Conservation (phyloP, 345 rosid genomes). For the Eucalyptus albens region DNA sequence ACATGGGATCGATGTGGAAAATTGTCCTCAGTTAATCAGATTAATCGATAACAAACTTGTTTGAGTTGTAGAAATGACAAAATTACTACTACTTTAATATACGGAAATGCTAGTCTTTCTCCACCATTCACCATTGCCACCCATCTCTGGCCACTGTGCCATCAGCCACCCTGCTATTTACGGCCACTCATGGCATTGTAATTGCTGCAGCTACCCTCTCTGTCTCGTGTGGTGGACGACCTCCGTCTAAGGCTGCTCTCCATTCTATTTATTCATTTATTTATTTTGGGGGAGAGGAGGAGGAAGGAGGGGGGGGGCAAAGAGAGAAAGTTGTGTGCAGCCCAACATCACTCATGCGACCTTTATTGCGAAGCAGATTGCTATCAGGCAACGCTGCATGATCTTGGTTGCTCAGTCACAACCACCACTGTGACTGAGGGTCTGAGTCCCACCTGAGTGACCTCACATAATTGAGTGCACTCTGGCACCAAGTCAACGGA, state of each 20-base stretch:
- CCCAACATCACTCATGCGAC: background rate
- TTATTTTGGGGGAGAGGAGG: background rate
- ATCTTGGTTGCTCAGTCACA: background rate
- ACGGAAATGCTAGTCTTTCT: background rate
- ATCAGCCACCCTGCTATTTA: background rate
- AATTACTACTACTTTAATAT: background rate
- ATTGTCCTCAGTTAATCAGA: background rate
- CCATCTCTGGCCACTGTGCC: background rate
- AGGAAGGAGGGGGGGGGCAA: accelerated
- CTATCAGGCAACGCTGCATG: background rate
- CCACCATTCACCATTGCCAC: background rate
- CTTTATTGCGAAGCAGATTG: background rate
- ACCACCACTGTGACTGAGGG: background rate
- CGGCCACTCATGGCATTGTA: background rate
- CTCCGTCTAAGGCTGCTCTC: background rate
- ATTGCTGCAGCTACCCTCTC: background rate
- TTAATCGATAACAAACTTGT: background rate
- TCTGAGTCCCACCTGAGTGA: background rate
- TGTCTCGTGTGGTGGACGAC: background rate
- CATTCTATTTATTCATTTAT: background rate
- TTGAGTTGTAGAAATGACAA: background rate
- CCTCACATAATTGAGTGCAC: background rate
- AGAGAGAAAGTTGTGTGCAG: background rate
- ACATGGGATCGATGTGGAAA: background rate
- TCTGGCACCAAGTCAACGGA: background rate